Evolutionary conservation across 1,284 basidiomycete genomes (phyloP).

Genomic region (Boletus semigastroideus): DNA sequence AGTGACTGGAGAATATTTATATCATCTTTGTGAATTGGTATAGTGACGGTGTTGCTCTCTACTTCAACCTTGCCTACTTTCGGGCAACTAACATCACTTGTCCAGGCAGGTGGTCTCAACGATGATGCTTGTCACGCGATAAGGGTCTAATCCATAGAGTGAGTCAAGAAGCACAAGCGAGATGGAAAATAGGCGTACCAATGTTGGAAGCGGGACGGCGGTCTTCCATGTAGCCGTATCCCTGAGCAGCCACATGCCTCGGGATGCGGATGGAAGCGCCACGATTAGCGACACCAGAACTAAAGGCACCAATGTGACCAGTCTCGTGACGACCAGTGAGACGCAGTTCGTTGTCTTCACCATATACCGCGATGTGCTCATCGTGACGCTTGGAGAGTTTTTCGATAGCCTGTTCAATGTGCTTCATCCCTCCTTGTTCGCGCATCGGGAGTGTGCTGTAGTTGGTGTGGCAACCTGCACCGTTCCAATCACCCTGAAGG

Average conservation of each 20-base stretch:
- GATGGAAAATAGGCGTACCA: constrained; percentile 47
- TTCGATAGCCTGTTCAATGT: constrained; percentile 92
- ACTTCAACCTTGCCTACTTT: constrained; percentile 6
- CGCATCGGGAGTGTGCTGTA: constrained; percentile 93
- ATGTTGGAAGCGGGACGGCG: constrained; percentile 97
- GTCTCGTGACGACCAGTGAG: constrained; percentile 97
- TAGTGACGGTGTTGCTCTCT: constrained; percentile 17
- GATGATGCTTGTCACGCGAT: constrained; percentile 87
- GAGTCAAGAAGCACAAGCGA: constrained; percentile 9
- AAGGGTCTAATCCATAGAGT: constrained; percentile 61
- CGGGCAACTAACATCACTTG: constrained; percentile 36
- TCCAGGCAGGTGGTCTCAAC: constrained; percentile 85
- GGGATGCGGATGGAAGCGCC: constrained; percentile 96
- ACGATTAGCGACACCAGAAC: constrained; percentile 95
- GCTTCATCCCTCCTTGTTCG: constrained; percentile 90
- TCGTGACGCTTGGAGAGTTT: constrained; percentile 83
- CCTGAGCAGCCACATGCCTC: constrained; percentile 88
- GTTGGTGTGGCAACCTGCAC: constrained; percentile 96
- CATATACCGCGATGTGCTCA: constrained; percentile 96
- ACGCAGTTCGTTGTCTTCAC: constrained; percentile 93
- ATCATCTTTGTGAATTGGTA: constrained; percentile 19
- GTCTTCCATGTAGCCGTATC: constrained; percentile 96
- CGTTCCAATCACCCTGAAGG: constrained; percentile 98
- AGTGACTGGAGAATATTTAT: constrained; percentile 7
- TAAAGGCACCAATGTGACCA: constrained; percentile 91